Percentiles rank a stretch among this genome's conserved stretches.
Evolutionary conservation across 768 basidiomycete genomes (phyloP).

Genomic region (Russula dissimulans): DNA sequence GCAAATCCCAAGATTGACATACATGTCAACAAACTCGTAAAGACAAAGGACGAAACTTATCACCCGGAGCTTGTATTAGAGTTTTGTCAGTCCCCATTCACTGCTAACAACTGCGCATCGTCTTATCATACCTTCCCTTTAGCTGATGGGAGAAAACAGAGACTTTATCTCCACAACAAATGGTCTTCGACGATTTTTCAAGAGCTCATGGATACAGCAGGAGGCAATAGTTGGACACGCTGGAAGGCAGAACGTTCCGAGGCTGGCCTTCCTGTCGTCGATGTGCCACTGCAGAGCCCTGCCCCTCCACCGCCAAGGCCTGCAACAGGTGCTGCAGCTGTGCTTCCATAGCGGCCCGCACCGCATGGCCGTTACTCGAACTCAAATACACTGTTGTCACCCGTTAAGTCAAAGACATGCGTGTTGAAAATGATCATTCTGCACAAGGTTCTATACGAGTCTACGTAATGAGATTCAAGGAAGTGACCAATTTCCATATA

Average conservation of each 20-base stretch:
- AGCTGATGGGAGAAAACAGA: conserved; percentile 44
- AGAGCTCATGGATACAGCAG: conserved; percentile 62
- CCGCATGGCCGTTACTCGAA: background rate
- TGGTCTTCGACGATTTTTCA: conserved; percentile 59
- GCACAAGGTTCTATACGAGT: background rate
- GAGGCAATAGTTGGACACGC: conserved; percentile 48
- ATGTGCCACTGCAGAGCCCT: conserved; percentile 15
- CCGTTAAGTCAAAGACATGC: background rate
- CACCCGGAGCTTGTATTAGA: conserved; percentile 50
- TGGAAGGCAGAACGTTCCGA: conserved; percentile 41
- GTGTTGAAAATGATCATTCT: background rate
- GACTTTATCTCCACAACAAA: conserved; percentile 52
- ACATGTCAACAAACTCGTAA: conserved; percentile 44
- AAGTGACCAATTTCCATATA: conserved; percentile 4
- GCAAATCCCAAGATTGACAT: conserved; percentile 63
- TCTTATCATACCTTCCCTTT: background rate
- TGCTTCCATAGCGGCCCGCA: conserved; percentile 11
- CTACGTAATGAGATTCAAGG: conserved; percentile 1
- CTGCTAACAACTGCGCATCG: background rate
- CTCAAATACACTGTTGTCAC: background rate
- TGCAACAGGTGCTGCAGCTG: conserved; percentile 19
- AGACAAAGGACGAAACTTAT: conserved; percentile 47
- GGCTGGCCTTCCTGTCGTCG: conserved; percentile 40
- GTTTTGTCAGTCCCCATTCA: conserved; percentile 43
- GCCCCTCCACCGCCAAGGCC: background rate